Evolutionary conservation across 2,329 filamentous ascomycete species (phyloP), one percentile per base, ranked within the genome.

Genomic region (Meredithiella fracta): DNA sequence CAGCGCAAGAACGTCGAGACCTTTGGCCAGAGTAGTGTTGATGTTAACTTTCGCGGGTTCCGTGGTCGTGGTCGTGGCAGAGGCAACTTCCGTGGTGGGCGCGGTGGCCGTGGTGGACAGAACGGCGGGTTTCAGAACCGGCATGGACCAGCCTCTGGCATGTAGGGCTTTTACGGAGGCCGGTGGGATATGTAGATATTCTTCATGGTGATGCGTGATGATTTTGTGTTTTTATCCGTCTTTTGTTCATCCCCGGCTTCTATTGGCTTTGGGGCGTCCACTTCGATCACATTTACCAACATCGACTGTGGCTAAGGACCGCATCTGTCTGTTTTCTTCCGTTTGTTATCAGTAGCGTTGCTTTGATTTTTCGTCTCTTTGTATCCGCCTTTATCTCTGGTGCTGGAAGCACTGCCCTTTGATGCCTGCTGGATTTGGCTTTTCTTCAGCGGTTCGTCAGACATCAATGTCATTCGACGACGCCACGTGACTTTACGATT

Each of bases 1-100:
- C 86, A 94, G 67, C 88, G 84, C 67, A 89, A 88, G 72, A 97
- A 97, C 67, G 86, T 98, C 65, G 92, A 98, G 71, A 98, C 92
- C 0, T 98, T 98, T 62, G 92, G 92, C 7, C 90, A 97, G 67
- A 90, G 90, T 54, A 96, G 89, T 62, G 90, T 98, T 22, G 92
- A 98, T 63, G 83, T 80, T 53, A 78, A 81, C 15, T 85, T 80
- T 67, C 79, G 85, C 59, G 80, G 86, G 60, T 92, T 82, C 68
- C 83, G 89, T 53, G 86, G 88, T 29, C 79, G 88, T 47, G 86
- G 86, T 37, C 82, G 89, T 57, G 86, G 86, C 22, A 29, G 50
- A 22, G 82, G 84, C 25, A 68, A 71, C 50, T 67, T 68, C 23
- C 71, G 76, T 59, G 74, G 74, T 8, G 44, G 44, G 3, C 66